Evolutionary conservation across 176 grass and related monocot genomes (phyloP).

Genomic region (Typha latifolia): DNA sequence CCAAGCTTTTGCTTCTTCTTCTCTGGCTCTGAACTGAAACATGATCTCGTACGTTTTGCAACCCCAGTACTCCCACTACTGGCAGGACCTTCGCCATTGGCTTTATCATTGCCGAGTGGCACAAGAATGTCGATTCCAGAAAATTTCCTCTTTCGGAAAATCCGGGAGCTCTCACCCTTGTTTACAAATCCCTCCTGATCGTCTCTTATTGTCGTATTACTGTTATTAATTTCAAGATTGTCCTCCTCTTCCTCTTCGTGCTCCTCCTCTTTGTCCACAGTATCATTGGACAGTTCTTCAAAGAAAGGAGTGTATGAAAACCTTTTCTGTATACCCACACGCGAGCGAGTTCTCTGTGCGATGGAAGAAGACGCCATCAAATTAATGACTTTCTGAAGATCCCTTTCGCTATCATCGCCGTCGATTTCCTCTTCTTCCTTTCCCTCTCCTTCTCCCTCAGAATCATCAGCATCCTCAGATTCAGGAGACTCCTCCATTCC

Average conservation of each 20-base stretch:
- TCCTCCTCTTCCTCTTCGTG: constrained; percentile 27
- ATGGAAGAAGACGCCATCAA: constrained; percentile 38
- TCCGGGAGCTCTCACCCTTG: constrained; percentile 3
- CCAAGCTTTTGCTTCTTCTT: constrained; percentile 42
- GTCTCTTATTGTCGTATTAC: constrained; percentile 22
- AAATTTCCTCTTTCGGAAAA: constrained; percentile 22
- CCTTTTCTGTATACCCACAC: constrained; percentile 38
- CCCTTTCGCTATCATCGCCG: constrained; percentile 3
- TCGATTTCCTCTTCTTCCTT: neutral
- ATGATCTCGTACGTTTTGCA: constrained; percentile 18
- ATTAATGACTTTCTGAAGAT: constrained; percentile 13
- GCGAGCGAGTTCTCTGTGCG: constrained; percentile 60
- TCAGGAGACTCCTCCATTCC: too few species aligned
- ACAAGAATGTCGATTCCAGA: constrained; percentile 7
- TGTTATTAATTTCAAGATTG: constrained; percentile 10
- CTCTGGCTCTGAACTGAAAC: constrained; percentile 44
- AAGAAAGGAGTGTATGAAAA: constrained; percentile 65
- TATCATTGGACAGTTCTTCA: constrained; percentile 51
- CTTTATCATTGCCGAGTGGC: constrained; percentile 12
- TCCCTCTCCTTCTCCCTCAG: neutral
- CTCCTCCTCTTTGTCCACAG: constrained; percentile 43
- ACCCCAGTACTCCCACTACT: constrained; percentile 4
- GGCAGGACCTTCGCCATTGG: constrained; percentile 2
- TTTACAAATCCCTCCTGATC: constrained; percentile 3
- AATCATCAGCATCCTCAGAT: neutral